Evolutionary conservation across 2,329 filamentous ascomycete species (phyloP).

Genomic region (Colletotrichum sp.): DNA sequence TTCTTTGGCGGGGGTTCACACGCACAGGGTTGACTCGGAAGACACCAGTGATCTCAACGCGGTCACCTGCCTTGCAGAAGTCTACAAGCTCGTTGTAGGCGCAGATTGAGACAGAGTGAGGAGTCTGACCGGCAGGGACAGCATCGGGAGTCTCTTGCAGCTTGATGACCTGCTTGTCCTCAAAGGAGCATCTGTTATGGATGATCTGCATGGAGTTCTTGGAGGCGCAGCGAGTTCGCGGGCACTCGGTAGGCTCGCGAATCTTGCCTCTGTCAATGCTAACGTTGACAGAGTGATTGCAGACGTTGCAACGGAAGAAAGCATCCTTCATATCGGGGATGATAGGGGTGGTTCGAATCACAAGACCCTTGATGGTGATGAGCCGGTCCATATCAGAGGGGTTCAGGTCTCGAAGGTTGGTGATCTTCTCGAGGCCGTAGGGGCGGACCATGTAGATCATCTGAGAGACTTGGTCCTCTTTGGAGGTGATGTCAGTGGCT

Average conservation of each 20-base stretch:
- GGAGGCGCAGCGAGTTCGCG: conserved; percentile 78
- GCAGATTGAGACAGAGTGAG: conserved; percentile 94
- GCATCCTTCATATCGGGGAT: conserved; percentile 99
- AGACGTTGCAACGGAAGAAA: conserved; percentile 94
- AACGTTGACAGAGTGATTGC: conserved; percentile 88
- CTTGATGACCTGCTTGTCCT: conserved; percentile 99
- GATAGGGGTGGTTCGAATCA: conserved; percentile 93
- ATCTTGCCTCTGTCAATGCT: conserved; percentile 96
- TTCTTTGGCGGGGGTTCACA: conserved; percentile 90
- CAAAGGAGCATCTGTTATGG: conserved; percentile 93
- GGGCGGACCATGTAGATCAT: conserved; percentile 86
- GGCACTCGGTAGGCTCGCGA: conserved; percentile 89
- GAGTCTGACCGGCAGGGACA: conserved; percentile 94
- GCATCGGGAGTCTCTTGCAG: conserved; percentile 96
- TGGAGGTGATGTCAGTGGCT: conserved; percentile 57
- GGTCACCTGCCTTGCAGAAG: conserved; percentile 96
- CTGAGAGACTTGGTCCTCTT: conserved; percentile 82
- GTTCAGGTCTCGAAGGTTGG: conserved; percentile 93
- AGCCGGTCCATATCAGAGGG: conserved; percentile 88
- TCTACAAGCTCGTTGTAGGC: conserved; percentile 97
- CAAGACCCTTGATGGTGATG: conserved; percentile 91
- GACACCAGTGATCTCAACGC: conserved; percentile 93
- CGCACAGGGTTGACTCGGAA: conserved; percentile 95
- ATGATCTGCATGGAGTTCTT: conserved; percentile 98
- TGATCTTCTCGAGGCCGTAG: conserved; percentile 83